These are phyloP conservation scores for Lodderomyces orthopsilosis DNA, from an alignment of 1,139 yeast genomes.

Conservation along the genomic window DNA sequence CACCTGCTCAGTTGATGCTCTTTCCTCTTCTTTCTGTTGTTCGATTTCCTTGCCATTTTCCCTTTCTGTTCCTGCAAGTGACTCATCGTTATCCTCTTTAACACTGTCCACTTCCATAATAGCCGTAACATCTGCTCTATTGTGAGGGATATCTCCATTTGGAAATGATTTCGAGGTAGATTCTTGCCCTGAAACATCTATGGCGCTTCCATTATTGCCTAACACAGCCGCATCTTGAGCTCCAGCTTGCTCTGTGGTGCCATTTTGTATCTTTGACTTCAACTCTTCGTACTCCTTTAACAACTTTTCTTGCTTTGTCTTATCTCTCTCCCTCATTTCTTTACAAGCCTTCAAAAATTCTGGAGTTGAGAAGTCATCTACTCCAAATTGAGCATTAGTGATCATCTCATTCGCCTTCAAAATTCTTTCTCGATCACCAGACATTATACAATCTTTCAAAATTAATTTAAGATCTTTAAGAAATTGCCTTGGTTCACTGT, in stretches of 20 bases:
- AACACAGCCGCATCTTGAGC: neutral
- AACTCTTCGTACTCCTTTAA: constrained; percentile 34
- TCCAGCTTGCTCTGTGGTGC: neutral
- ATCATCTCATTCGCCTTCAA: constrained; percentile 93
- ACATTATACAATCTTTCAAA: constrained; percentile 68
- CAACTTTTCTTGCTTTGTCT: constrained; percentile 48
- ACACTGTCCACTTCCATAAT: neutral
- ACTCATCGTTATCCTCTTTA: neutral
- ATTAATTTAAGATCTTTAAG: constrained; percentile 82
- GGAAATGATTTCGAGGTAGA: neutral
- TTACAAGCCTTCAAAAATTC: constrained; percentile 76
- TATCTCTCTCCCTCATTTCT: constrained; percentile 69
- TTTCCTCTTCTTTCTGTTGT: too few relatives aligned
- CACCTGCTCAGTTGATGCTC: too few relatives aligned
- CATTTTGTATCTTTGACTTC: constrained; percentile 24
- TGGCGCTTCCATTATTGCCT: neutral
- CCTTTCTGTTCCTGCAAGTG: neutral
- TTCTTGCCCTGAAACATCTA: neutral
- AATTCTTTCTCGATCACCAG: constrained; percentile 80
- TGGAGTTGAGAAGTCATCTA: constrained; percentile 81
- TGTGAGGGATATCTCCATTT: neutral
- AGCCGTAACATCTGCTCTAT: neutral
- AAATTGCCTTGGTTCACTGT: constrained; percentile 90
- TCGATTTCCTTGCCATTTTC: too few relatives aligned
- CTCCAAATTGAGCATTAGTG: constrained; percentile 93